Percentiles rank a stretch among this genome's conserved stretches.
Conservation (phyloP, 2,329 filamentous ascomycete genomes). For the Pseudogymnoascus sp. region DNA sequence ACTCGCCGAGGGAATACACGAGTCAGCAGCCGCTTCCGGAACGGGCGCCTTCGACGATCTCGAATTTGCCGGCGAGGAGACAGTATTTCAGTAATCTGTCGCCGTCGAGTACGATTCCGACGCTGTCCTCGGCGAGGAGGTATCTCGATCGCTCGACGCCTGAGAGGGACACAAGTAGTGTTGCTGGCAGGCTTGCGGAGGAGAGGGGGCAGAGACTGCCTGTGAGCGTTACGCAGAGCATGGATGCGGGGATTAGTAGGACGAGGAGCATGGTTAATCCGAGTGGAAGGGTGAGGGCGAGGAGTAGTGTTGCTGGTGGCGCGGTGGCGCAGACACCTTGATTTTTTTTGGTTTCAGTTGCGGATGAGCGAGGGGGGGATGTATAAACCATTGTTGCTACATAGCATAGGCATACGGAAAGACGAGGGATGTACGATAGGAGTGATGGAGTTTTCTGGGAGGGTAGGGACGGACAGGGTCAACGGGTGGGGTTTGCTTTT, state of each 20-base stretch:
- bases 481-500: not conserved
- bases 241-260: slow-evolving; percentile 9
- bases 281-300: not conserved
- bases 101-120: slow-evolving; percentile 32
- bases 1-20: slow-evolving; percentile 34
- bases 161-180: slow-evolving; percentile 34
- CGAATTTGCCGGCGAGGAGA: slow-evolving; percentile 46
- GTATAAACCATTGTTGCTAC: slow-evolving; percentile 6
- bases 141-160: slow-evolving; percentile 41
- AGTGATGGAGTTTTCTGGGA: not conserved
- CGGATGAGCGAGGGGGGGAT: not conserved
- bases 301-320: not conserved
- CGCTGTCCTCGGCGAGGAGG: slow-evolving; percentile 34
- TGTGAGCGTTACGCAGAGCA: slow-evolving; percentile 30
- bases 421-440: not conserved
- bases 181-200: slow-evolving; percentile 33
- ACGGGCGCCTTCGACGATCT: slow-evolving; percentile 30
- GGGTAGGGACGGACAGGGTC: not conserved
- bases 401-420: not conserved
- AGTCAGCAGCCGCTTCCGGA: slow-evolving; percentile 32
- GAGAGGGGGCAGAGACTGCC: slow-evolving; percentile 39
- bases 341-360: not conserved
- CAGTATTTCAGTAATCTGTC: slow-evolving; percentile 41
- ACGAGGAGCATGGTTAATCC: not conserved
- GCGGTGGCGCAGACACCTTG: slow-evolving; percentile 1